Evolutionary conservation across 1,284 basidiomycete species (phyloP).

Genomic region (Schizophyllum commune): DNA sequence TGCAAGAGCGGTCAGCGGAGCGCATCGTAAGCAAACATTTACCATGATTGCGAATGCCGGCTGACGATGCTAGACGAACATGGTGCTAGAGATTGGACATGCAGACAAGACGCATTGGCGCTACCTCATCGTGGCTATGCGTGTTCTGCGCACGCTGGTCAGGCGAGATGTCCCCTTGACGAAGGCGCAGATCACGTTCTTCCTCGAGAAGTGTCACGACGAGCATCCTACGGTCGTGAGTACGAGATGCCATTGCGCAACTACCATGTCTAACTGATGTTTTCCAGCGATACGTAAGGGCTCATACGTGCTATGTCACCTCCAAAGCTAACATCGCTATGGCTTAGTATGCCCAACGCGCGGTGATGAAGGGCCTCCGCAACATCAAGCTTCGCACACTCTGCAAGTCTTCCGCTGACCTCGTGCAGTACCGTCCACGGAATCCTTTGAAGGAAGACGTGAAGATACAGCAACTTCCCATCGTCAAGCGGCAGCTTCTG

Average conservation of each 20-base stretch:
- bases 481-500: slow-evolving; percentile 53
- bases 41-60: not conserved
- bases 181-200: slow-evolving; percentile 42
- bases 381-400: slow-evolving; percentile 80
- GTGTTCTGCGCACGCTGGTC: slow-evolving; percentile 68
- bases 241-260: slow-evolving; percentile 9
- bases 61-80: slow-evolving; percentile 24
- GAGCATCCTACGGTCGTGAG: slow-evolving; percentile 59
- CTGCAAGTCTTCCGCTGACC: slow-evolving; percentile 45
- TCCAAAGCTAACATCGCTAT: no score
- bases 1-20: slow-evolving; percentile 33
- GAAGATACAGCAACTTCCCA: slow-evolving; percentile 41
- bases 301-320: no score
- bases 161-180: slow-evolving; percentile 66
- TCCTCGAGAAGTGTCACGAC: slow-evolving; percentile 49
- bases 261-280: slow-evolving; percentile 4
- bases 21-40: slow-evolving; percentile 30
- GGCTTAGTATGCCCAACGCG: slow-evolving; percentile 67
- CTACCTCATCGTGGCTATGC: slow-evolving; percentile 69
- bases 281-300: slow-evolving; percentile 54
- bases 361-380: slow-evolving; percentile 55
- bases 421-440: slow-evolving; percentile 42
- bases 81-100: slow-evolving; percentile 45
- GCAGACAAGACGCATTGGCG: slow-evolving; percentile 75
- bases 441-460: slow-evolving; percentile 55